Evolutionary conservation across 371 early-diverging fungal genomes (phyloP).

Genomic region (Mycotypha africana): DNA sequence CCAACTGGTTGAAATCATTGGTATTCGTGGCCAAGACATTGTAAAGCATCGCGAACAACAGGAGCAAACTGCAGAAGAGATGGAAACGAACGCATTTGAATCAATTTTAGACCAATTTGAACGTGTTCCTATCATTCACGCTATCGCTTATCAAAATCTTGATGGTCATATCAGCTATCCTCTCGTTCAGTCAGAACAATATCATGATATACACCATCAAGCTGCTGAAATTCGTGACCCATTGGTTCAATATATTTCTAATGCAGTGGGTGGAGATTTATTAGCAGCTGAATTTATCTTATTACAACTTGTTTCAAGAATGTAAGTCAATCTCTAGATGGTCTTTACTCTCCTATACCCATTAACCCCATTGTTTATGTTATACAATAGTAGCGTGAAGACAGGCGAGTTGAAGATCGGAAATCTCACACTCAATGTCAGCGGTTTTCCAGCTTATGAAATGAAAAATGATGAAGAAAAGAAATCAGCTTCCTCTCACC

Average conservation of each 20-base stretch:
- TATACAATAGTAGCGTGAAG: conserved; percentile 23
- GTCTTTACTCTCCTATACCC: background rate
- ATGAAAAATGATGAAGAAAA: conserved; percentile 5
- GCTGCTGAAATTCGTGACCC: conserved; percentile 25
- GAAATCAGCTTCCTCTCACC: background rate
- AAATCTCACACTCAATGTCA: conserved; percentile 38
- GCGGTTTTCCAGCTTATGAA: conserved; percentile 25
- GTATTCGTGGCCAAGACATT: conserved; percentile 33
- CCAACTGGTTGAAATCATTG: conserved; percentile 56
- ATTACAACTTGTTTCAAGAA: conserved; percentile 50
- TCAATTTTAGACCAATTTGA: conserved; percentile 14
- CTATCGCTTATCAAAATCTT: conserved; percentile 26
- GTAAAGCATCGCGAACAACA: too few species aligned
- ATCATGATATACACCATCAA: background rate
- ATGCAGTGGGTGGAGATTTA: conserved; percentile 44
- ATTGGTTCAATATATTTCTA: conserved; percentile 49
- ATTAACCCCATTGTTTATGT: background rate
- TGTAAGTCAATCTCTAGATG: conserved; percentile 38
- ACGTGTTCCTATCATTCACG: conserved; percentile 34
- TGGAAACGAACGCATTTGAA: conserved; percentile 11
- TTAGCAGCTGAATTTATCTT: conserved; percentile 57
- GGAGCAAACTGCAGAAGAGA: background rate
- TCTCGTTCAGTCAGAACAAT: background rate
- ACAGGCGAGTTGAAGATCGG: conserved; percentile 40
- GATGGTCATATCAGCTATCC: conserved; percentile 6